Evolutionary conservation across 495 filamentous ascomycete genomes (phyloP).

Genomic region (Chaetomium cochliodes): DNA sequence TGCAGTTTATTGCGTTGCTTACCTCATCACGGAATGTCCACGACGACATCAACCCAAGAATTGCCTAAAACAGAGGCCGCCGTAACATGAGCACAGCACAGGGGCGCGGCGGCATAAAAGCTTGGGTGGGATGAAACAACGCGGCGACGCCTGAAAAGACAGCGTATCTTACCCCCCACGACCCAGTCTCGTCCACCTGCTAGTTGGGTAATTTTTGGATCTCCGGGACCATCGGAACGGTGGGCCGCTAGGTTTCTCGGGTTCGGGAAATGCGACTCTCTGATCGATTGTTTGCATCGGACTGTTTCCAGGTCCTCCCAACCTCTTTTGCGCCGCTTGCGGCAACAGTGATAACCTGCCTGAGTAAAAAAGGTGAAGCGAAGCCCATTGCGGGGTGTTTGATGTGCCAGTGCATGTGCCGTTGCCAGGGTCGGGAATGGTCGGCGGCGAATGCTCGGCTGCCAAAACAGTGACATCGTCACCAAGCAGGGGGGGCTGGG

Average conservation of each 20-base stretch:
- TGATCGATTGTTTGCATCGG: background rate
- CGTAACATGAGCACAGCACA: no score
- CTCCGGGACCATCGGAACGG: conserved; percentile 3
- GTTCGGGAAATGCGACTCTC: background rate
- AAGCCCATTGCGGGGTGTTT: background rate
- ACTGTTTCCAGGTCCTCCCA: background rate
- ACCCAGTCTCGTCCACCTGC: no score
- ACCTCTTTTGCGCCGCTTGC: background rate
- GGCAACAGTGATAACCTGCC: background rate
- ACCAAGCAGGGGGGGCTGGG: background rate
- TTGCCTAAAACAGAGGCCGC: no score
- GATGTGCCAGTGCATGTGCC: background rate
- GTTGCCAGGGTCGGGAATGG: background rate
- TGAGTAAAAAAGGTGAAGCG: background rate
- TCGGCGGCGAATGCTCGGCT: background rate
- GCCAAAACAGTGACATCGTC: conserved; percentile 6
- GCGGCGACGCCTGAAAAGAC: background rate
- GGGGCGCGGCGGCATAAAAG: background rate
- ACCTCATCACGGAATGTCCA: conserved; percentile 2
- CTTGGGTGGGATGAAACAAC: background rate
- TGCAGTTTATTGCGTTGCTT: conserved; percentile 1
- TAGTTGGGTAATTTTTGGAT: background rate
- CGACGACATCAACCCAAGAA: background rate
- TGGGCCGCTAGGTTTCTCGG: background rate
- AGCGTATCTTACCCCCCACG: no score